Conservation (phyloP, 768 basidiomycete genomes). For the Ramaria sp. region DNA sequence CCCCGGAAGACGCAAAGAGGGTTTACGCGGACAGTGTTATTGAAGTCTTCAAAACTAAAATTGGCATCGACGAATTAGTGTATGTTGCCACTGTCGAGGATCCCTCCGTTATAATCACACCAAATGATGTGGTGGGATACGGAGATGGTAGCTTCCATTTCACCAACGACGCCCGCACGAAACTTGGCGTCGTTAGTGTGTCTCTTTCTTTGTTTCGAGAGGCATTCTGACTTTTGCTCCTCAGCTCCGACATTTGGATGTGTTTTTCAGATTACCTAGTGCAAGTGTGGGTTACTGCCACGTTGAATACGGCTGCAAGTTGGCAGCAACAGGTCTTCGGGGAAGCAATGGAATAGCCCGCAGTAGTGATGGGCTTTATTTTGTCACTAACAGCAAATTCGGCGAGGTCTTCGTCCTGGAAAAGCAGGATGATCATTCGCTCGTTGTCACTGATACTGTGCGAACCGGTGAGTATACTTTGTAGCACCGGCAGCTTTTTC, state of each 20-base stretch:
- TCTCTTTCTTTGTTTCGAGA: constrained; percentile 21
- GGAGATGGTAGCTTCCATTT: constrained; percentile 58
- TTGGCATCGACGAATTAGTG: constrained; percentile 31
- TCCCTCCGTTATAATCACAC: constrained; percentile 39
- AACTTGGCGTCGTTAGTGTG: constrained; percentile 40
- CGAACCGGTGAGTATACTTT: constrained; percentile 31
- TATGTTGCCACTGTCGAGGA: constrained; percentile 51
- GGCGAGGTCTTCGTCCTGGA: constrained; percentile 46
- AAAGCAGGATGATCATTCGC: constrained; percentile 43
- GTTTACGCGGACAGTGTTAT: constrained; percentile 64
- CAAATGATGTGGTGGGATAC: constrained; percentile 63
- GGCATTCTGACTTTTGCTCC: constrained; percentile 28
- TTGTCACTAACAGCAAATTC: constrained; percentile 36
- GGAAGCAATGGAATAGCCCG: constrained; percentile 51
- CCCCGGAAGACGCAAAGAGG: constrained; percentile 25
- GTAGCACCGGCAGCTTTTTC: background rate
- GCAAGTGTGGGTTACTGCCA: constrained; percentile 59
- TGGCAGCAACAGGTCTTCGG: constrained; percentile 38
- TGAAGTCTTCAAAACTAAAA: constrained; percentile 52
- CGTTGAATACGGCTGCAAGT: constrained; percentile 45
- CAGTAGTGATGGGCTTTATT: constrained; percentile 47
- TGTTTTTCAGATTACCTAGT: constrained; percentile 22
- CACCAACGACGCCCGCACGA: constrained; percentile 54
- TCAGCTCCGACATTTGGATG: constrained; percentile 16
- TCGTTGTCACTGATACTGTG: constrained; percentile 43